Percentiles rank a stretch among this genome's conserved stretches.
phyloP scores from a whole-genome alignment of 148 eudicot species.

The Silene latifolia region DNA sequence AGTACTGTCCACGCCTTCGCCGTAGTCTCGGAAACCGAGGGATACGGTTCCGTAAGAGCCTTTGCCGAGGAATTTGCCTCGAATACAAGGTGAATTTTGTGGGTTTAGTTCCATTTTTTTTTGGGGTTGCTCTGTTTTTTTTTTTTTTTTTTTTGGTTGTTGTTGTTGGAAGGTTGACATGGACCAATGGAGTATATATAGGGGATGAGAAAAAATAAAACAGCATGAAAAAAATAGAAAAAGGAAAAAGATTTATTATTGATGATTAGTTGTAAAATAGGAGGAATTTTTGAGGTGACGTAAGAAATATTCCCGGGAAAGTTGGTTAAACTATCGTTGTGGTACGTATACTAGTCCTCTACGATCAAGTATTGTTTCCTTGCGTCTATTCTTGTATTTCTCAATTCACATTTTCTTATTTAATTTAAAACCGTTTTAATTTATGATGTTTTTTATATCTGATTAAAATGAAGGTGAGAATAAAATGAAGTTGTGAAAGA shows the following conservation, averaged over 20 bases:
- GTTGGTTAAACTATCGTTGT: conserved; percentile 21
- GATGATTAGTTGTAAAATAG: neutral
- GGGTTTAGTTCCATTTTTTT: neutral
- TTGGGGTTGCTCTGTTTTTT: conserved; percentile 7
- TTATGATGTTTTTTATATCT: too few relatives aligned
- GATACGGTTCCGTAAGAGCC: conserved; percentile 64
- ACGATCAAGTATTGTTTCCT: neutral
- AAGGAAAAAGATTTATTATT: neutral
- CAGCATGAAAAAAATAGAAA: neutral
- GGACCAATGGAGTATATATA: neutral
- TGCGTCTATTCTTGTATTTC: neutral
- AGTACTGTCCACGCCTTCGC: neutral
- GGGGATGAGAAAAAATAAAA: too few relatives aligned
- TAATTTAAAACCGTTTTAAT: too few relatives aligned
- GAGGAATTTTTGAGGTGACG: conserved; percentile 7
- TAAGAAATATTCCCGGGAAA: conserved; percentile 11
- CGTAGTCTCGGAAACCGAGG: conserved; percentile 38
- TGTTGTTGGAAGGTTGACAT: neutral
- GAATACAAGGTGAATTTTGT: conserved; percentile 34
- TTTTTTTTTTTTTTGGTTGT: neutral
- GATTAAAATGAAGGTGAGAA: too few relatives aligned
- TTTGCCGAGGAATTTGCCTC: conserved; percentile 51
- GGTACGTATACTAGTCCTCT: conserved; percentile 13
- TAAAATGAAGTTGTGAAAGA: too few relatives aligned
- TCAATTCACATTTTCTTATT: too few relatives aligned